Percentiles rank a stretch among this genome's conserved stretches.
Conservation (phyloP, 306 rosid species). For the Phaseolus lunatus region DNA sequence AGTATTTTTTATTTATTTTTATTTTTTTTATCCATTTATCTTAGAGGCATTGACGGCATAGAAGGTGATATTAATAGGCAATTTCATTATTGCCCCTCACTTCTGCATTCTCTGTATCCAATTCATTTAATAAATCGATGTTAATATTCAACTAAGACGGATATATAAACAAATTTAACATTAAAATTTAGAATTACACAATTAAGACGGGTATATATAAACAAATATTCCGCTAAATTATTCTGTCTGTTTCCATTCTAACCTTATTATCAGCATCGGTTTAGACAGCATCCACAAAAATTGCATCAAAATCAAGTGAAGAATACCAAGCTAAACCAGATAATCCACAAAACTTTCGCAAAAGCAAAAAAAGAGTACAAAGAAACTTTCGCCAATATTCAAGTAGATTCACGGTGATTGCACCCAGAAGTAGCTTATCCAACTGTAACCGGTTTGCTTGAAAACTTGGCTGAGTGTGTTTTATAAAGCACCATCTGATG, state of each 20-base stretch:
- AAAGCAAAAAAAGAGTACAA: not conserved
- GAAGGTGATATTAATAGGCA: no score
- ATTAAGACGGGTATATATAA: not conserved
- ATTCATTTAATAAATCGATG: no score
- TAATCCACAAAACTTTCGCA: conserved; percentile 26
- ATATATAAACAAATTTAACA: no score
- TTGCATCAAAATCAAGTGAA: conserved; percentile 3
- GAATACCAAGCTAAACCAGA: conserved; percentile 1
- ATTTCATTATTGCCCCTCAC: no score
- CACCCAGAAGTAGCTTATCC: conserved; percentile 16
- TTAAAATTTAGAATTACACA: not conserved
- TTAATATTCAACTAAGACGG: no score
- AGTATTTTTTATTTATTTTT: no score
- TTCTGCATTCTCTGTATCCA: no score
- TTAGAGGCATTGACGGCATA: no score
- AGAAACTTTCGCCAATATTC: conserved; percentile 17
- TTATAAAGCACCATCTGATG: conserved; percentile 62
- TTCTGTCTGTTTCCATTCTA: not conserved
- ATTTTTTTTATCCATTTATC: no score
- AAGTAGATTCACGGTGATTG: conserved; percentile 15
- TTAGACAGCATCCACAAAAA: not conserved
- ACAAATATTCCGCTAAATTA: not conserved
- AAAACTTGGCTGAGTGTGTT: not conserved
- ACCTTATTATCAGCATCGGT: not conserved
- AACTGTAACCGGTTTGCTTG: not conserved